Evolutionary conservation across 2,329 filamentous ascomycete genomes (phyloP).

Genomic region (Trichoderma arundinaceum): DNA sequence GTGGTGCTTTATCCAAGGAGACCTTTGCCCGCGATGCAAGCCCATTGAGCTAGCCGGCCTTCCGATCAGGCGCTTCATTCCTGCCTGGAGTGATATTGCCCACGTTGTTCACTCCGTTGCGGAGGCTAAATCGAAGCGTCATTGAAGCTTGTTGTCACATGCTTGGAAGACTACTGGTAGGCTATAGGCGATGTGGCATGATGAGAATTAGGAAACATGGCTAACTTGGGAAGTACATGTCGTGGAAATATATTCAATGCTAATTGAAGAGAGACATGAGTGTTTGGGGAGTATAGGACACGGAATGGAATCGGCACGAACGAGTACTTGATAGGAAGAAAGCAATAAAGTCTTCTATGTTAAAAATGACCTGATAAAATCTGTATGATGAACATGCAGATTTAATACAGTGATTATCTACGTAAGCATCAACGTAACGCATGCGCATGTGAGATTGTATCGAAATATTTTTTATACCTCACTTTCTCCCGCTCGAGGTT

Average conservation of each 20-base stretch:
- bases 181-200: neutral
- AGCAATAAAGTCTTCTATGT: neutral
- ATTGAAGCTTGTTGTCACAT: neutral
- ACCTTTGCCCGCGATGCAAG: slow-evolving; percentile 8
- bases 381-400: neutral
- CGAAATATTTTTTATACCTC: too few relatives aligned
- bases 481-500: too few relatives aligned
- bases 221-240: too few relatives aligned
- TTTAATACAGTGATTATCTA: too few relatives aligned
- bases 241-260: neutral
- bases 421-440: too few relatives aligned
- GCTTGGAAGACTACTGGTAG: neutral
- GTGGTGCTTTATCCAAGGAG: neutral
- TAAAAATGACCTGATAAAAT: neutral
- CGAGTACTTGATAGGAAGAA: neutral
- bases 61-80: neutral
- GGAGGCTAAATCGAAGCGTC: neutral
- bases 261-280: neutral
- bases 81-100: slow-evolving; percentile 4
- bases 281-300: neutral
- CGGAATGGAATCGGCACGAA: neutral
- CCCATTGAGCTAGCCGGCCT: neutral
- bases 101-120: neutral
- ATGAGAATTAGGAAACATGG: neutral
- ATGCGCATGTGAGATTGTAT: neutral